A percentile compares a stretch with the other conserved stretches of the same genome.
These are phyloP conservation scores for Helotiales sp. DNA, from an alignment of 2,329 filamentous ascomycete genomes.

Conservation along the genomic window DNA sequence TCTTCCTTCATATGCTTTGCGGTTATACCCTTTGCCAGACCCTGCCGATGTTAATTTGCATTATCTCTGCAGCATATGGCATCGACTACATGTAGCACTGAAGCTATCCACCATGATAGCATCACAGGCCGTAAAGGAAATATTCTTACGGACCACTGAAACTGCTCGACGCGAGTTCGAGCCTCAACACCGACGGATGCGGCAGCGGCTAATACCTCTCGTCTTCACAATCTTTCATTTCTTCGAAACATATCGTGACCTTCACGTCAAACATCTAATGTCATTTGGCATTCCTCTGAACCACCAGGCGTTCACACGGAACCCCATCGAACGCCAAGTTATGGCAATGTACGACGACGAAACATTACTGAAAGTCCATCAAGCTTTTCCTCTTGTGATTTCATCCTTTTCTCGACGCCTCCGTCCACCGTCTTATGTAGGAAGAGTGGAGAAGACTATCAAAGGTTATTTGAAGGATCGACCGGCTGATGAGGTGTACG, in stretches of 20 bases:
- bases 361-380: slow-evolving; percentile 61
- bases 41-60: slow-evolving; percentile 53
- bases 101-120: slow-evolving; percentile 63
- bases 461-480: slow-evolving; percentile 64
- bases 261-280: slow-evolving; percentile 57
- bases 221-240: slow-evolving; percentile 68
- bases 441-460: slow-evolving; percentile 60
- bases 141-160: slow-evolving; percentile 60
- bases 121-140: slow-evolving; percentile 65
- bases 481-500: slow-evolving; percentile 62
- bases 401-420: slow-evolving; percentile 64
- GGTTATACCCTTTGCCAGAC: slow-evolving; percentile 57
- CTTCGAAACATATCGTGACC: slow-evolving; percentile 62
- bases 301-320: slow-evolving; percentile 56
- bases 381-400: slow-evolving; percentile 64
- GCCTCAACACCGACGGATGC: slow-evolving; percentile 63
- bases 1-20: slow-evolving; percentile 59
- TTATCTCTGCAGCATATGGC: slow-evolving; percentile 64
- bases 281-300: slow-evolving; percentile 51
- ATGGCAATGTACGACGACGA: slow-evolving; percentile 66
- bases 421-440: slow-evolving; percentile 64
- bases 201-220: slow-evolving; percentile 61
- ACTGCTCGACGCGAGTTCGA: slow-evolving; percentile 57
- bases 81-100: slow-evolving; percentile 62
- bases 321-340: slow-evolving; percentile 61